Percentiles rank a stretch among this genome's conserved stretches.
These are phyloP conservation scores for Plasmodium billcollinsi DNA, from an alignment of 169 alveolate species.

Conservation along the genomic window DNA sequence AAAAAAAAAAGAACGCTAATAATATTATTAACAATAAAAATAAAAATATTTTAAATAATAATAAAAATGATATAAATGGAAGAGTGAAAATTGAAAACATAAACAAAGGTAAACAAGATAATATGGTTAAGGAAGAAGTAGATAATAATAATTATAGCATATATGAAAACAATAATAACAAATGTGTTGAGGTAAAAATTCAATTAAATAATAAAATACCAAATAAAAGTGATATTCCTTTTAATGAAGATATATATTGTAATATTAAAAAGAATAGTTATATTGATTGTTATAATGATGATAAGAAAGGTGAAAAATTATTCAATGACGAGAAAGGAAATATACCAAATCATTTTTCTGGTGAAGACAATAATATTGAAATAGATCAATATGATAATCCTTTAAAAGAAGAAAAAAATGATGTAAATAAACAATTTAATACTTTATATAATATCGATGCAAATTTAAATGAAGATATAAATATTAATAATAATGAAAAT, in stretches of 20 bases:
- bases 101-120: not conserved
- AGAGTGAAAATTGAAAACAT: not conserved
- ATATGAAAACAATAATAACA: not conserved
- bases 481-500: too few species aligned
- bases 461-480: too few species aligned
- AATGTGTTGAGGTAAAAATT: not conserved
- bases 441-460: too few species aligned
- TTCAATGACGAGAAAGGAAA: not conserved
- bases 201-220: not conserved
- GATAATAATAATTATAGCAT: not conserved
- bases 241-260: not conserved
- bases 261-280: not conserved
- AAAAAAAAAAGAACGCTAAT: constrained; percentile 1
- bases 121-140: not conserved
- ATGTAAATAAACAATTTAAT: too few species aligned
- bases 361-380: too few species aligned
- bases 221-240: not conserved
- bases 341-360: too few species aligned
- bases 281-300: constrained; percentile 1
- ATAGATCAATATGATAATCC: too few species aligned
- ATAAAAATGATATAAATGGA: constrained; percentile 12
- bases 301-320: constrained; percentile 9
- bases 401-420: too few species aligned
- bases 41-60: not conserved
- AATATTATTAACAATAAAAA: constrained; percentile 1